Conservation (phyloP, 75 land plant species). For the Picea sitchensis region DNA sequence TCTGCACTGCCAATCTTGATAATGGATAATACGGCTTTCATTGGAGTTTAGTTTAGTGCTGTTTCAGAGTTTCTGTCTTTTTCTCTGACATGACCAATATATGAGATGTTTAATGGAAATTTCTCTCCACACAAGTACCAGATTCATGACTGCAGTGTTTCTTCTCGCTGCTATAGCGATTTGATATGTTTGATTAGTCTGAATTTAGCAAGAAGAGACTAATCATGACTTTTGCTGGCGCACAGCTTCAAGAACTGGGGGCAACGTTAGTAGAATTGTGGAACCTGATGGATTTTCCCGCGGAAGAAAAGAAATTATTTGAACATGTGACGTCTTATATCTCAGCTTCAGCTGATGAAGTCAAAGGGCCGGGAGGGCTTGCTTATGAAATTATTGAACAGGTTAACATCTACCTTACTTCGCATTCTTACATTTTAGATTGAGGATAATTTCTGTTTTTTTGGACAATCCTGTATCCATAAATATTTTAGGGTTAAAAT, state of each 20-base stretch:
- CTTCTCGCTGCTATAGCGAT: background rate
- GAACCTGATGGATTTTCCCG: conserved; percentile 25
- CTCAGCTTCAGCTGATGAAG: conserved; percentile 10
- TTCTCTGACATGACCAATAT: no score
- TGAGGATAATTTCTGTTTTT: no score
- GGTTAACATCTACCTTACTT: conserved; percentile 6
- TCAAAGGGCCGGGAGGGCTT: conserved; percentile 15
- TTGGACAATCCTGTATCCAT: no score
- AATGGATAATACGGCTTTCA: background rate
- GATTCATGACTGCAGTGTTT: background rate
- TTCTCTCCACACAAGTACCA: no score
- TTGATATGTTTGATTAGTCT: background rate
- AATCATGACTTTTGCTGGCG: background rate
- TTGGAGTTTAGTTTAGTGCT: no score
- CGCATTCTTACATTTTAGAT: background rate
- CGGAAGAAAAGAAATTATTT: conserved; percentile 15
- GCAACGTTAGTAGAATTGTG: conserved; percentile 21
- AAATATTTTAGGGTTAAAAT: no score
- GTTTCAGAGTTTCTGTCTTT: no score
- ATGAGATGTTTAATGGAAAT: no score
- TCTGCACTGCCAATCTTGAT: background rate
- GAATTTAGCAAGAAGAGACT: background rate
- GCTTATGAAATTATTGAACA: conserved; percentile 21
- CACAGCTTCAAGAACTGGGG: conserved; percentile 25
- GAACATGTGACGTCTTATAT: conserved; percentile 20